These are phyloP conservation scores for Paxillus involutus DNA, from an alignment of 768 basidiomycete species.

Conservation along the genomic window DNA sequence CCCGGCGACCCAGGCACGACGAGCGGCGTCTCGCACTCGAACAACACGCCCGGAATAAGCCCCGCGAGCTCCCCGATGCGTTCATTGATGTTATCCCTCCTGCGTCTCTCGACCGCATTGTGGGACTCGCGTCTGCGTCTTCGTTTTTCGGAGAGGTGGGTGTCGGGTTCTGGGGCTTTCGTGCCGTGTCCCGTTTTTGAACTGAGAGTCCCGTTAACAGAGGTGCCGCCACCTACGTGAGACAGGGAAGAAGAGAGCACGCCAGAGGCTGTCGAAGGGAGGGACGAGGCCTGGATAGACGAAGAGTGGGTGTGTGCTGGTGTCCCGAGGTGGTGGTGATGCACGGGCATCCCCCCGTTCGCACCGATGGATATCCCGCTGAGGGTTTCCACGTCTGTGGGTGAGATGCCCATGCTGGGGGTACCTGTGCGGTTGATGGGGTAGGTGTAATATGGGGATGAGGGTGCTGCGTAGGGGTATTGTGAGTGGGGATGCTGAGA, in stretches of 20 bases:
- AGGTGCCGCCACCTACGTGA: neutral
- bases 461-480: slow-evolving; percentile 29
- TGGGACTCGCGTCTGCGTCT: slow-evolving; percentile 81
- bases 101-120: slow-evolving; percentile 86
- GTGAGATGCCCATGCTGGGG: slow-evolving; percentile 25
- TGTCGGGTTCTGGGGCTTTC: slow-evolving; percentile 18
- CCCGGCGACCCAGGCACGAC: slow-evolving; percentile 11
- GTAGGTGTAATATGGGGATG: slow-evolving; percentile 30
- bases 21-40: slow-evolving; percentile 51
- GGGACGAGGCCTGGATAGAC: slow-evolving; percentile 3
- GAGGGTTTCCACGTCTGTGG: slow-evolving; percentile 26
- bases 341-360: neutral
- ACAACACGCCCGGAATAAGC: slow-evolving; percentile 82
- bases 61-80: slow-evolving; percentile 89
- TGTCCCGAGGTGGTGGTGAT: slow-evolving; percentile 21
- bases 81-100: slow-evolving; percentile 94
- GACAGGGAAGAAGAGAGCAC: neutral
- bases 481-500: slow-evolving; percentile 25
- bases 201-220: neutral
- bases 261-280: slow-evolving; percentile 1
- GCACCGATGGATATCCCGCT: slow-evolving; percentile 15
- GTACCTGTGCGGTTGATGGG: slow-evolving; percentile 14
- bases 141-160: slow-evolving; percentile 76
- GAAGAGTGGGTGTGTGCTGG: slow-evolving; percentile 11
- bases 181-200: slow-evolving; percentile 9